A percentile compares a stretch with the other conserved stretches of the same genome.
phyloP scores from a whole-genome alignment of 75 land plant species.

The Sequoiadendron giganteum region DNA sequence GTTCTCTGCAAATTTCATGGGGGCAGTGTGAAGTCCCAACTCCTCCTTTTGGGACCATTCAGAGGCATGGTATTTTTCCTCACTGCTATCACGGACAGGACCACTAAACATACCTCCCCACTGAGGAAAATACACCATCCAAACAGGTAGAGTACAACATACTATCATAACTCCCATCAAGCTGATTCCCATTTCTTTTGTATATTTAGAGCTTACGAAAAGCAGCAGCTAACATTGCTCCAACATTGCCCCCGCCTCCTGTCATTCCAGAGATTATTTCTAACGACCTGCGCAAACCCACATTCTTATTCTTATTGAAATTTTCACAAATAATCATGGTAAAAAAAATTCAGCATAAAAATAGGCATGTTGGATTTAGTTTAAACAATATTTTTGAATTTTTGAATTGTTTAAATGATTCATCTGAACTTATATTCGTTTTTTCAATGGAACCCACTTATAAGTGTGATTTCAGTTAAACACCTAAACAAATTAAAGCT shows the following conservation, averaged over 20 bases:
- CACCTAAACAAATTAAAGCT: too few species aligned
- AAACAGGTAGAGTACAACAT: conserved; percentile 44
- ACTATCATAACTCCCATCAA: conserved; percentile 67
- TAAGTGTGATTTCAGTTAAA: too few species aligned
- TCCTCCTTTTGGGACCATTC: conserved; percentile 68
- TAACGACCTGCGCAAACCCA: conserved; percentile 21
- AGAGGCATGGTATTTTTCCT: conserved; percentile 56
- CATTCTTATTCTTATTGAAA: too few species aligned
- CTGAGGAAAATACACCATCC: conserved; percentile 66
- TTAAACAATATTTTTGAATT: too few species aligned
- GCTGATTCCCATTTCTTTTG: conserved; percentile 47
- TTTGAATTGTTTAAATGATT: too few species aligned
- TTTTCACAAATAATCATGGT: not conserved
- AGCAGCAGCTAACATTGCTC: conserved; percentile 60
- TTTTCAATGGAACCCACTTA: too few species aligned
- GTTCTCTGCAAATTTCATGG: conserved; percentile 74
- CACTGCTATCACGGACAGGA: conserved; percentile 42
- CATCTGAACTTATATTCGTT: too few species aligned
- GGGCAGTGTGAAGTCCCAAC: conserved; percentile 46
- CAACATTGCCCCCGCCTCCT: conserved; percentile 75
- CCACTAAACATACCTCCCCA: conserved; percentile 76
- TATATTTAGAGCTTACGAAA: conserved; percentile 52
- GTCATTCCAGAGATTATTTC: conserved; percentile 72
- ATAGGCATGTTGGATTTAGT: too few species aligned
- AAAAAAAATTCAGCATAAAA: too few species aligned